Evolutionary conservation across 2,329 filamentous ascomycete genomes (phyloP).

Genomic region (Rutstroemia sp.): DNA sequence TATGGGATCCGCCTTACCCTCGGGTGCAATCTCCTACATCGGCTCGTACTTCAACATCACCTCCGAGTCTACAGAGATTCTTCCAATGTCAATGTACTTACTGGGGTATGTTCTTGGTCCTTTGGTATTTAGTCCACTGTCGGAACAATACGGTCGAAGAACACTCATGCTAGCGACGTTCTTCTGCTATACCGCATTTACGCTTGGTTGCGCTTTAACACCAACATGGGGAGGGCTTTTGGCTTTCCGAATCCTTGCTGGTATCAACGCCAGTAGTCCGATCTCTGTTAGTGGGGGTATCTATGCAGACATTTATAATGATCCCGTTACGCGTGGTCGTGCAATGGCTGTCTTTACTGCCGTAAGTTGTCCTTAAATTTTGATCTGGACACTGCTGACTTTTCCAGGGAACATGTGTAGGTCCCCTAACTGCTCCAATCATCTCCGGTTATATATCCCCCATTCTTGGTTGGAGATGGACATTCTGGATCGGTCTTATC

Average conservation of each 20-base stretch:
- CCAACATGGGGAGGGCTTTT: conserved; percentile 55
- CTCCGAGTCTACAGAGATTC: conserved; percentile 31
- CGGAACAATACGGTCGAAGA: conserved; percentile 55
- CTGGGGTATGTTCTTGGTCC: conserved; percentile 53
- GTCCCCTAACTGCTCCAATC: conserved; percentile 54
- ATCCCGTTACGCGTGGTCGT: conserved; percentile 47
- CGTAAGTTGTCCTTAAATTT: conserved; percentile 29
- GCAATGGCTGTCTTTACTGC: conserved; percentile 59
- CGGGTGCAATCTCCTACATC: conserved; percentile 54
- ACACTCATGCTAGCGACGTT: conserved; percentile 57
- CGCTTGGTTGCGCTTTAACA: conserved; percentile 55
- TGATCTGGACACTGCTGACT: neutral
- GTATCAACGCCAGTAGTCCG: conserved; percentile 48
- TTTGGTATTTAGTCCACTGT: conserved; percentile 56
- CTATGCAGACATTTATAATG: conserved; percentile 58
- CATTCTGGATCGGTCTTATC: conserved; percentile 53
- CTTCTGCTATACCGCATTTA: conserved; percentile 59
- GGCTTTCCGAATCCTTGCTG: conserved; percentile 54
- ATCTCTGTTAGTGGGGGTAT: conserved; percentile 57
- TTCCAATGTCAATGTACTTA: conserved; percentile 58
- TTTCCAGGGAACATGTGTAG: conserved; percentile 50
- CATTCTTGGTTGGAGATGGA: conserved; percentile 54
- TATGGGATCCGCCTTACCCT: conserved; percentile 56
- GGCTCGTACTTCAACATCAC: conserved; percentile 48
- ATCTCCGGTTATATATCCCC: conserved; percentile 53